Evolutionary conservation across 2,329 filamentous ascomycete species (phyloP).

Genomic region (Trichophyton benhamiae): DNA sequence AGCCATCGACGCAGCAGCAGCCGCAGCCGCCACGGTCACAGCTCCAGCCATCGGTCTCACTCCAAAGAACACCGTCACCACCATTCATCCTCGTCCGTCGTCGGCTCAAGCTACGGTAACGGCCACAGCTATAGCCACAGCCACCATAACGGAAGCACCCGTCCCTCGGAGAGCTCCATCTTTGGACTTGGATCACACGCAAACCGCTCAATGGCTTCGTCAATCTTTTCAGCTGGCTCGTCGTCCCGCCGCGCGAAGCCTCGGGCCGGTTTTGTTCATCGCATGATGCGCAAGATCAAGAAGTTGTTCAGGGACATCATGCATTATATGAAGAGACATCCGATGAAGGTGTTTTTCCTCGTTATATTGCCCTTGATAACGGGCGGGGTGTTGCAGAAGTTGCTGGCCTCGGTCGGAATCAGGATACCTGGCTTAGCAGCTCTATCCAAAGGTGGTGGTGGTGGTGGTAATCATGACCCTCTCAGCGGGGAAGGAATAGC

Average conservation of each 20-base stretch:
- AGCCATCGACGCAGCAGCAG: background rate
- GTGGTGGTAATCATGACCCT: constrained; percentile 18
- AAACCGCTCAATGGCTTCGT: constrained; percentile 20
- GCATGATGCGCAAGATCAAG: constrained; percentile 62
- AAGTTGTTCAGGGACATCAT: constrained; percentile 68
- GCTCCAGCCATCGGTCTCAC: constrained; percentile 1
- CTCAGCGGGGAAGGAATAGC: constrained; percentile 12
- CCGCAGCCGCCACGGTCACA: background rate
- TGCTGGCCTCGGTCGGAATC: constrained; percentile 69
- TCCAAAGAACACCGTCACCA: constrained; percentile 14
- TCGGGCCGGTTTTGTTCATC: constrained; percentile 63
- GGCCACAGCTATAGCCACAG: constrained; percentile 16
- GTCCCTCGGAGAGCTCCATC: constrained; percentile 34
- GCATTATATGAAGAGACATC: constrained; percentile 70
- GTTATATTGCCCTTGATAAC: constrained; percentile 80
- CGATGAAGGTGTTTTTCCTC: constrained; percentile 74
- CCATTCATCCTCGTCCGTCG: constrained; percentile 24
- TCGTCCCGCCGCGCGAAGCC: constrained; percentile 69
- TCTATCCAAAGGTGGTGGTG: constrained; percentile 22
- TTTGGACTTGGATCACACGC: constrained; percentile 31
- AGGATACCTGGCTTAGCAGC: constrained; percentile 48
- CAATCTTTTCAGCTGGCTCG: constrained; percentile 36
- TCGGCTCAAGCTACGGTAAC: constrained; percentile 22
- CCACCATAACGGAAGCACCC: constrained; percentile 26
- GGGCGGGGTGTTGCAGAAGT: constrained; percentile 64